Conservation (phyloP, 805 yeast species). For the Spencermartinsiella europaea region DNA sequence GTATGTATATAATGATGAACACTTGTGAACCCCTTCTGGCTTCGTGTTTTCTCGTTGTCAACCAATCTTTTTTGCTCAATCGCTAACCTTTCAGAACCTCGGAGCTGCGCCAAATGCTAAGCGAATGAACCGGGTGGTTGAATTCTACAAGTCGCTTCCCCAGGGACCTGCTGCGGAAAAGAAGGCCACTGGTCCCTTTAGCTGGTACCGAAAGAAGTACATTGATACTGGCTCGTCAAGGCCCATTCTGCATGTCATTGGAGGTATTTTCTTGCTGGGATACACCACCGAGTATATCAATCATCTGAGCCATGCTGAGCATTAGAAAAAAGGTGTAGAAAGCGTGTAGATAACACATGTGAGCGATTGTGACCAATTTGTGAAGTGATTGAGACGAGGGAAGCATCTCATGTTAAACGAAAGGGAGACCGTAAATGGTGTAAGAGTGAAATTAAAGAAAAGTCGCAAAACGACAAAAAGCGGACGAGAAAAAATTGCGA, state of each 20-base stretch:
- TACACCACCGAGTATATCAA: conserved; percentile 90
- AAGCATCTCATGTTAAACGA: no score
- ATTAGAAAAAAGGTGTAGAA: neutral
- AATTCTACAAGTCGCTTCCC: conserved; percentile 93
- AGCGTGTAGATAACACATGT: neutral
- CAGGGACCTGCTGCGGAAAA: conserved; percentile 75
- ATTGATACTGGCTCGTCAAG: conserved; percentile 29
- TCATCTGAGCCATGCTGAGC: conserved; percentile 46
- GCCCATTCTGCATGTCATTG: conserved; percentile 58
- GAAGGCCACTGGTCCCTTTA: conserved; percentile 41
- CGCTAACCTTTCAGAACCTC: conserved; percentile 54
- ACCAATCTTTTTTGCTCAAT: no score
- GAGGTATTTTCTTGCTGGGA: conserved; percentile 66
- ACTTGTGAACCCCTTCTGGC: neutral
- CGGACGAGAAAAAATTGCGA: no score
- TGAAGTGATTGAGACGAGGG: no score
- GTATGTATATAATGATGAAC: conserved; percentile 54
- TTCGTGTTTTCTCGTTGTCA: no score
- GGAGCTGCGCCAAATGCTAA: conserved; percentile 95
- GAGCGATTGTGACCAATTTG: no score
- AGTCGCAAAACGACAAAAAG: no score
- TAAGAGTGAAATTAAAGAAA: no score
- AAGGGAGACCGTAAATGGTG: no score
- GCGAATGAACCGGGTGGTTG: conserved; percentile 91
- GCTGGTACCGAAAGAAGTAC: conserved; percentile 21